phyloP scores from a whole-genome alignment of 805 yeast genomes.

The Spathaspora arborariae region DNA sequence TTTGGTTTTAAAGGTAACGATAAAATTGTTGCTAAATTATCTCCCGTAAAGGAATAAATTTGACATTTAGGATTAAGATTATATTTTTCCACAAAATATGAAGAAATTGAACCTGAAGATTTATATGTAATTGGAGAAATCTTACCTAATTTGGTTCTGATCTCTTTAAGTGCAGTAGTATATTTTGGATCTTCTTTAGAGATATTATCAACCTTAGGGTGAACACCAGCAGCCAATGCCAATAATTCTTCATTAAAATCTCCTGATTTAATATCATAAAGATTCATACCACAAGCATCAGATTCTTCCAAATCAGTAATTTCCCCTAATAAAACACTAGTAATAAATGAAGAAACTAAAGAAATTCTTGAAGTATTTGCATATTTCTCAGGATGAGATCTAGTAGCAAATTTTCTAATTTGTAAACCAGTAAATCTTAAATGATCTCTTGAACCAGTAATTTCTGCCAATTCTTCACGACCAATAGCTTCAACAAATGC shows the following conservation, averaged over 20 bases:
- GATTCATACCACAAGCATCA: conserved; percentile 92
- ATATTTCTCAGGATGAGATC: conserved; percentile 50
- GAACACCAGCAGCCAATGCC: conserved; percentile 50
- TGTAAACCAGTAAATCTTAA: conserved; percentile 92
- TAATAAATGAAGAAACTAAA: conserved; percentile 73
- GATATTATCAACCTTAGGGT: conserved; percentile 39
- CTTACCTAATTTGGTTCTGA: conserved; percentile 51
- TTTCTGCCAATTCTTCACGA: conserved; percentile 56
- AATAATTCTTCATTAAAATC: conserved; percentile 57
- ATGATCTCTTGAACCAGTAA: conserved; percentile 86
- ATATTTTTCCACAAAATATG: conserved; percentile 61
- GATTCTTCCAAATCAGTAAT: conserved; percentile 69
- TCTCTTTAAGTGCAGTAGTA: conserved; percentile 31
- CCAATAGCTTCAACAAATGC: conserved; percentile 60
- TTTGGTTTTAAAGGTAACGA: conserved; percentile 73
- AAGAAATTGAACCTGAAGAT: conserved; percentile 49
- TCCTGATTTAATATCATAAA: conserved; percentile 64
- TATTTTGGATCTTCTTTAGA: conserved; percentile 11
- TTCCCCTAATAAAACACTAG: conserved; percentile 64
- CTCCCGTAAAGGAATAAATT: conserved; percentile 82
- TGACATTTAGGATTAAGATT: conserved; percentile 57
- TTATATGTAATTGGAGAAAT: conserved; percentile 49
- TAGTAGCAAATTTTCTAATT: conserved; percentile 65
- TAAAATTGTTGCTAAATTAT: conserved; percentile 82
- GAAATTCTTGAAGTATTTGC: conserved; percentile 58